phyloP scores from a whole-genome alignment of 2,329 filamentous ascomycete genomes.

The Aureobasidium zeae region DNA sequence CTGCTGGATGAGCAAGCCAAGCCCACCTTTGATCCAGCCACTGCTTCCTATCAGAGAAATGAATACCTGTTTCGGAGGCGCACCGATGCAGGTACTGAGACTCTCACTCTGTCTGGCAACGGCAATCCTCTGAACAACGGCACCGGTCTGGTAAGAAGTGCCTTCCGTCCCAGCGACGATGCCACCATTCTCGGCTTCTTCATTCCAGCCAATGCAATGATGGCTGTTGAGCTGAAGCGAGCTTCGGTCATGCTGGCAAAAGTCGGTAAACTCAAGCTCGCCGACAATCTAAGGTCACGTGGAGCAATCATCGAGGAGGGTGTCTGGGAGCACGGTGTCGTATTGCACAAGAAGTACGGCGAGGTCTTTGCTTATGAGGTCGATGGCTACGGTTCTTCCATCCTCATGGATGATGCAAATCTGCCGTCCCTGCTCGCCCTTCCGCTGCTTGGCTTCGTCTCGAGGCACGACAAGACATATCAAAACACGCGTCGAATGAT shows the following conservation, averaged over 20 bases:
- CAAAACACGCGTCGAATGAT: conserved; percentile 82
- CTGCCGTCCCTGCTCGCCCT: conserved; percentile 71
- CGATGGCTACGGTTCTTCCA: conserved; percentile 72
- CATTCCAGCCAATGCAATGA: conserved; percentile 93
- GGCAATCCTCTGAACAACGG: conserved; percentile 85
- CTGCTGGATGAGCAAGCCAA: conserved; percentile 71
- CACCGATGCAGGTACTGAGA: conserved; percentile 81
- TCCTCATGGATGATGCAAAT: conserved; percentile 87
- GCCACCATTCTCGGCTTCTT: conserved; percentile 90
- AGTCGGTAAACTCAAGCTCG: conserved; percentile 46
- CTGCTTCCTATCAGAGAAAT: conserved; percentile 58
- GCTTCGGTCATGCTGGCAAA: conserved; percentile 59
- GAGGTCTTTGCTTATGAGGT: conserved; percentile 81
- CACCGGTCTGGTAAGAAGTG: conserved; percentile 79
- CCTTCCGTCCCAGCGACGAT: conserved; percentile 91
- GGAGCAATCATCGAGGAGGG: conserved; percentile 62
- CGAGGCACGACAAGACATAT: conserved; percentile 59
- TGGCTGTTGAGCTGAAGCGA: conserved; percentile 76
- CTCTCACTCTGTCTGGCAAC: conserved; percentile 67
- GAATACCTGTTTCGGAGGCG: conserved; percentile 78
- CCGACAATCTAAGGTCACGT: conserved; percentile 43
- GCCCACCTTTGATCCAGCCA: conserved; percentile 66
- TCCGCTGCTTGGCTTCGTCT: conserved; percentile 67
- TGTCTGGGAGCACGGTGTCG: conserved; percentile 75
- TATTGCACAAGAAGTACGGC: conserved; percentile 65